Percentiles rank a stretch among this genome's conserved stretches.
These are phyloP conservation scores for Fusarium bactridioides DNA, from an alignment of 2,329 filamentous ascomycete genomes.

Conservation along the genomic window DNA sequence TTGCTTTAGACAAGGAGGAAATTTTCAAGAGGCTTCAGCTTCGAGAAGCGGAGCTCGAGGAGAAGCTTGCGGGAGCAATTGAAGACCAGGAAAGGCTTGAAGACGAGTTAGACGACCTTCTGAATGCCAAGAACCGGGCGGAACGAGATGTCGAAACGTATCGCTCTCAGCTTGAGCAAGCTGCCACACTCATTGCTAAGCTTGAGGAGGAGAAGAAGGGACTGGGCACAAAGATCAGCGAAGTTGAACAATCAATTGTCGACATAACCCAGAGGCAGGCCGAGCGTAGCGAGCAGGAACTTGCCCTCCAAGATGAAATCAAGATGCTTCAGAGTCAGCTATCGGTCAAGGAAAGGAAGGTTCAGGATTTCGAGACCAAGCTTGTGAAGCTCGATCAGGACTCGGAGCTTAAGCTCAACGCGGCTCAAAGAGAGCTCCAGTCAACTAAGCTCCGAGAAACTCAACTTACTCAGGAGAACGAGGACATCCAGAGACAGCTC, in stretches of 20 bases:
- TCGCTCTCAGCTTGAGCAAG: slow-evolving; percentile 87
- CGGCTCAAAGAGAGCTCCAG: slow-evolving; percentile 81
- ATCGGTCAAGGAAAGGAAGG: slow-evolving; percentile 86
- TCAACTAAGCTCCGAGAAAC: slow-evolving; percentile 76
- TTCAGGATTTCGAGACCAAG: slow-evolving; percentile 85
- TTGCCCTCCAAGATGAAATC: slow-evolving; percentile 80
- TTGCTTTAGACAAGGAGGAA: slow-evolving; percentile 97
- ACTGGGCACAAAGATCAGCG: slow-evolving; percentile 70
- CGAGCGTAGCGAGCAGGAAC: slow-evolving; percentile 78
- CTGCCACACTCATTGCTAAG: slow-evolving; percentile 83
- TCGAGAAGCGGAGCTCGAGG: slow-evolving; percentile 89
- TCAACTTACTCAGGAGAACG: slow-evolving; percentile 81
- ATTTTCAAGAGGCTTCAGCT: slow-evolving; percentile 96
- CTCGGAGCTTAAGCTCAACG: slow-evolving; percentile 82
- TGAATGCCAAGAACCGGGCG: slow-evolving; percentile 87
- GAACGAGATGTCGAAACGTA: slow-evolving; percentile 85
- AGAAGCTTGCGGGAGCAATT: slow-evolving; percentile 90
- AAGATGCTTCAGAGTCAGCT: slow-evolving; percentile 93
- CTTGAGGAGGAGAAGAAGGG: slow-evolving; percentile 87
- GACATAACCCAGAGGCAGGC: slow-evolving; percentile 75
- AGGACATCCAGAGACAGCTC: slow-evolving; percentile 83
- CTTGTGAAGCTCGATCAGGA: slow-evolving; percentile 88
- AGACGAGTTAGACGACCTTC: slow-evolving; percentile 87
- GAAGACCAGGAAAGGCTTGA: slow-evolving; percentile 95
- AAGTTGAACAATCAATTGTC: slow-evolving; percentile 75